A percentile compares a stretch with the other conserved stretches of the same genome.
These are phyloP conservation scores for Oxyria digyna DNA, from an alignment of 148 eudicot genomes.

Conservation along the genomic window DNA sequence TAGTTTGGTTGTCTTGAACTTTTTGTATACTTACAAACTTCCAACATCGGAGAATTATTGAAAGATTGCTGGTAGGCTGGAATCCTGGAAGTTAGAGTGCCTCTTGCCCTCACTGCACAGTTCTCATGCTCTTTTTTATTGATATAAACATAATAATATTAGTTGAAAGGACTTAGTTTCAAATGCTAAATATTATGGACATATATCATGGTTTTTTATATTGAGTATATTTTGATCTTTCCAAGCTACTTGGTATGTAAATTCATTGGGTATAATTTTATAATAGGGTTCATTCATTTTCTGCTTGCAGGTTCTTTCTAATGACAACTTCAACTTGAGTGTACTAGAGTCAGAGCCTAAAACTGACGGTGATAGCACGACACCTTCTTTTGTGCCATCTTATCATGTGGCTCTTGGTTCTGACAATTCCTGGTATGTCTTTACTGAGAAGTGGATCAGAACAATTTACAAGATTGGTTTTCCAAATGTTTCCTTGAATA, in stretches of 20 bases:
- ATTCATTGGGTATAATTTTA: neutral
- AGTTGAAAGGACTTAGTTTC: neutral
- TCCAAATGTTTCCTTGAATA: conserved; percentile 64
- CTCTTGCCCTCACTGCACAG: neutral
- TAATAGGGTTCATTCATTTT: conserved; percentile 1
- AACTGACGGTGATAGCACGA: conserved; percentile 15
- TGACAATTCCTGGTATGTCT: conserved; percentile 97
- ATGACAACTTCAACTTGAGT: conserved; percentile 32
- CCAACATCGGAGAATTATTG: neutral
- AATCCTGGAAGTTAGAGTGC: neutral
- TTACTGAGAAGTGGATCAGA: conserved; percentile 94
- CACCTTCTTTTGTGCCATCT: conserved; percentile 34
- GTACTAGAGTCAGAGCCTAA: conserved; percentile 20
- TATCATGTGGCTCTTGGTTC: conserved; percentile 98
- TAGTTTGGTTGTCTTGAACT: neutral
- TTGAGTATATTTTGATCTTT: neutral
- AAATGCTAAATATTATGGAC: neutral
- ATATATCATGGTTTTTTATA: neutral
- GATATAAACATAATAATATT: neutral
- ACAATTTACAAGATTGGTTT: conserved; percentile 72
- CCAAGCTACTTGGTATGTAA: neutral
- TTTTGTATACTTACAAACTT: neutral
- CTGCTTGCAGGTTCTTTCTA: conserved; percentile 39
- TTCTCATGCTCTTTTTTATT: neutral
- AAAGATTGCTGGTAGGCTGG: neutral